Evolutionary conservation across 2,329 filamentous ascomycete genomes (phyloP).

Genomic region (Parastagonospora avenae): DNA sequence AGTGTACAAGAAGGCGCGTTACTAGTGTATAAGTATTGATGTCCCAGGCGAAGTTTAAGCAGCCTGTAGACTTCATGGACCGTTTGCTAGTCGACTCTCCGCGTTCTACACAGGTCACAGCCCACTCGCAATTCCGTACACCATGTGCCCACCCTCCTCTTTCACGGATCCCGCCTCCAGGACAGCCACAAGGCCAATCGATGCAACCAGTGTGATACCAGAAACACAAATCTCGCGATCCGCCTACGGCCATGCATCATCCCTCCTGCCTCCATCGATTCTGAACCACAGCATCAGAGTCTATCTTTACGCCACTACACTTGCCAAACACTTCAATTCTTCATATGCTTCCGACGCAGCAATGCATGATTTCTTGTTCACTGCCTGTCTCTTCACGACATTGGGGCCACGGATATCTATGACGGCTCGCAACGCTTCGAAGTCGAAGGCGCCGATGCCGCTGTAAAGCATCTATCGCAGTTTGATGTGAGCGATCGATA

Average conservation of each 20-base stretch:
- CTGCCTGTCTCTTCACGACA: conserved; percentile 73
- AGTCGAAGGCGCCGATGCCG: conserved; percentile 53
- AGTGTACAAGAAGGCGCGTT: conserved; percentile 5
- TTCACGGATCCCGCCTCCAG: background rate
- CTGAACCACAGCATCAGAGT: conserved; percentile 75
- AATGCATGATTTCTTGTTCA: conserved; percentile 53
- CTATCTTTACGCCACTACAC: conserved; percentile 62
- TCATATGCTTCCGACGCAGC: conserved; percentile 42
- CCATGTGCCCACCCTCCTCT: background rate
- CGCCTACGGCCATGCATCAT: conserved; percentile 57
- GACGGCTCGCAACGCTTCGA: conserved; percentile 50
- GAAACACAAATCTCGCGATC: conserved; percentile 52
- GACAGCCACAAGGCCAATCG: background rate
- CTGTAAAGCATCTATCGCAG: conserved; percentile 36
- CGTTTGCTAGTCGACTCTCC: background rate
- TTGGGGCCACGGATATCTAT: conserved; percentile 64
- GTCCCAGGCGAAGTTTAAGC: background rate
- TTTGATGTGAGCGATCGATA: conserved; percentile 31
- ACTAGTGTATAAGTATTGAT: background rate
- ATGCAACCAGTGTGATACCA: conserved; percentile 43
- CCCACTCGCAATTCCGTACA: background rate
- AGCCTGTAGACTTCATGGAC: background rate
- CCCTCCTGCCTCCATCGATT: conserved; percentile 58
- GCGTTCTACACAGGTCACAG: background rate
- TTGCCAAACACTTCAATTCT: conserved; percentile 34